Evolutionary conservation across 495 filamentous ascomycete species (phyloP).

Genomic region (Neurospora sp.): DNA sequence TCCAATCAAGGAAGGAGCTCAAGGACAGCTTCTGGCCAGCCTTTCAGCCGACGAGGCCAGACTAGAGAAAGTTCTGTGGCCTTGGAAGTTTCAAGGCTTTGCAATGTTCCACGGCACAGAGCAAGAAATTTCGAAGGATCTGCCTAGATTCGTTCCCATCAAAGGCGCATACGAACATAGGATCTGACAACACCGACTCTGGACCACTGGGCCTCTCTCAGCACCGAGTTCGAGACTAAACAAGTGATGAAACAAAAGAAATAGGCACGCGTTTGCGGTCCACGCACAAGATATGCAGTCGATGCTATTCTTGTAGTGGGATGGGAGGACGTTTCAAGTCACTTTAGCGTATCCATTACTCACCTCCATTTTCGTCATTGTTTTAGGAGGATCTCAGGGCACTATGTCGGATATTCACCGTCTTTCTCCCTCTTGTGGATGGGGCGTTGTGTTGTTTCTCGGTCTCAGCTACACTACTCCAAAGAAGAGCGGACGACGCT

Average conservation of each 20-base stretch:
- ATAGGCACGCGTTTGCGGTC: background rate
- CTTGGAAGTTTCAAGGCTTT: background rate
- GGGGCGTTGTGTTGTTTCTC: background rate
- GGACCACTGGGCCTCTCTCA: slow-evolving; percentile 4
- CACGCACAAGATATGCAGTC: background rate
- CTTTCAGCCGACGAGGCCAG: background rate
- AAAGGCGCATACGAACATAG: background rate
- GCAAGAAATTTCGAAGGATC: background rate
- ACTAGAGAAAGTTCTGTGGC: background rate
- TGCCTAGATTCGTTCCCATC: background rate
- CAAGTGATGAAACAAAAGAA: background rate
- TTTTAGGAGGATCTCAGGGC: background rate
- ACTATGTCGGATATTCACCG: slow-evolving; percentile 8
- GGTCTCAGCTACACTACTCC: slow-evolving; percentile 9
- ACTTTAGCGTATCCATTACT: background rate
- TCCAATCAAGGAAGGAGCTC: background rate
- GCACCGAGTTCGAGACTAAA: slow-evolving; percentile 6
- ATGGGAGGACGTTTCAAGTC: background rate
- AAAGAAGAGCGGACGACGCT: slow-evolving; percentile 6
- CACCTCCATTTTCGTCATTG: slow-evolving; percentile 1
- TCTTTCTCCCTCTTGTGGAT: background rate
- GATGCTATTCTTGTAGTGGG: background rate
- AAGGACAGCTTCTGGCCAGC: background rate
- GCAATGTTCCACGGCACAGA: background rate
- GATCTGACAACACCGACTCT: slow-evolving; percentile 7